Evolutionary conservation across 441 rosid species (phyloP), one percentile per base, ranked within the genome.

Genomic region (Viola pubescens): DNA sequence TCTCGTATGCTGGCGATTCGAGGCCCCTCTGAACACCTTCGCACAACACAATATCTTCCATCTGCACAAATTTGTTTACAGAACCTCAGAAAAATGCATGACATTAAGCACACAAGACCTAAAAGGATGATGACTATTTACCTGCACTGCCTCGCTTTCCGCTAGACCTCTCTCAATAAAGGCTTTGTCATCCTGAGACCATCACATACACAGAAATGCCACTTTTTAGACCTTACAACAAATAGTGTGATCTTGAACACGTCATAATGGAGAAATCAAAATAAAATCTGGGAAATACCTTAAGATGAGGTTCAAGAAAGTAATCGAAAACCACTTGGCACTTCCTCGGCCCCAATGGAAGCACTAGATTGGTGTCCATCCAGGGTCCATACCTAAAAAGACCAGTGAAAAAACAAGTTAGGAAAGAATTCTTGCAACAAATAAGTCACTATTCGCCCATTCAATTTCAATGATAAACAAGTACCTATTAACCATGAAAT

Each of bases 351-450:
- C 86, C 97, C 50, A 82, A 64, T 2, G 98, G 98, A 63, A 84
- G 59, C 9, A 81, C 94, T 63, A 85, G 82, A 78, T 91, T 91
- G 48, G 98, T 89, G 78, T 91, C 97, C 95, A 91, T 87, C 98
- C 98, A 89, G 62, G 97, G 94, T 68, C 97, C 98, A 54, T 91
- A 91, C 69, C 98, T 87, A 52, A 2, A 54, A 62, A 26, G 13
- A 26, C 10, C 43, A 37, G 11, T 34, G 38, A 50, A 54, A 3
- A 13, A 9, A 63, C 3, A 47, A 44, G 48, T 11, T 51, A 52
- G 9, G 11, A 50, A 50, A 54, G 51, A n/a, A 52, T 4, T 2
- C 8, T 45, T 5, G 39, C 8, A 48, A 9, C 56, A 37, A 53
- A 55, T 4, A 53, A 48, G 59, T 59, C 43, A 56, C 34, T 26